Evolutionary conservation across 176 grass and related monocot species (phyloP), one percentile per base, ranked within the genome.

Genomic region (Typha latifolia): DNA sequence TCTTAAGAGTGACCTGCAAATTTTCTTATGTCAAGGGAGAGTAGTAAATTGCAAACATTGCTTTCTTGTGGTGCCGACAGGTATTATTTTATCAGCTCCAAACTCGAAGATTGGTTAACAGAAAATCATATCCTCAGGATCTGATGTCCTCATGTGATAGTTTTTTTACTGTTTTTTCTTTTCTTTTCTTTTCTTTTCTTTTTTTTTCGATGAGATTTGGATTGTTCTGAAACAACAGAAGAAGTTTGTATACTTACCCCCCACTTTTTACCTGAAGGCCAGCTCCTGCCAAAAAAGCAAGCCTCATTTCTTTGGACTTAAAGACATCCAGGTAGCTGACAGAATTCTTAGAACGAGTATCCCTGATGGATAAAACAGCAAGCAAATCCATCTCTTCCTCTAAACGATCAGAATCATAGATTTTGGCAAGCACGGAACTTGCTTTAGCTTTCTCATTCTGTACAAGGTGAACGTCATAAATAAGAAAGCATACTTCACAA

Each of bases 271-370:
- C 93, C 88, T 97, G 93, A 74, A 97, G 88, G 29, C 88, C 93
- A 74, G 93, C 93, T 72, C 93, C 93, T 61, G 88, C 88, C 14
- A 78, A 88, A 89, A 97, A 92, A 0, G 93, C 93, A 69, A 92
- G 80, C 51, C 88, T 78, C 59, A 97, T 77, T 81, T 97, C 93
- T 63, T 92, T 97, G 0, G 49, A 89, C 67, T 82, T 89, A 62
- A 97, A 89, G 56, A 97, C 84, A 50, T 92, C 83, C 69, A 89
- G 64, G 73, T 78, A 92, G 66, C 85, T 82, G 26, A 63, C 63
- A 72, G 81, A 83, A 24, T 69, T 72, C 52, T 84, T 57, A 59
- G 78, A 86, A 68, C 72, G 66, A 51, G 82, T 73, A 64, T 91
- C 93, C 67, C 89, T 77, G 75, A 92, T 81, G 63, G 83, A 85